phyloP scores from a whole-genome alignment of 139 green algal genomes.

The Micractinium sp. region DNA sequence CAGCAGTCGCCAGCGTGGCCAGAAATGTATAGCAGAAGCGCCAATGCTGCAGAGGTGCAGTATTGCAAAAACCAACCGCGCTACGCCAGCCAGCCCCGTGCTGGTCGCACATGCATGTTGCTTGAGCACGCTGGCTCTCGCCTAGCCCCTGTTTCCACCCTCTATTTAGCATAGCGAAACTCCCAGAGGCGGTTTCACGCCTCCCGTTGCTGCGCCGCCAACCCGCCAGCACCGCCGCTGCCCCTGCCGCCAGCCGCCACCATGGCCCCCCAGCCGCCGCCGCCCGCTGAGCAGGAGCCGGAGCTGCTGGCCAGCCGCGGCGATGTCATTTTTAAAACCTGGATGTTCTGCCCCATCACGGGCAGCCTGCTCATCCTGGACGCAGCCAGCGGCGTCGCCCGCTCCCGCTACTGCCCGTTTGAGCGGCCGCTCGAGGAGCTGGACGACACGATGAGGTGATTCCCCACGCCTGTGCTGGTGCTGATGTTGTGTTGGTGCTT shows the following conservation, averaged over 20 bases:
- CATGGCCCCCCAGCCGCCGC: background rate
- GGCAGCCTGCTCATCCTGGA: constrained; percentile 53
- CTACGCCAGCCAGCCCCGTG: too few relatives aligned
- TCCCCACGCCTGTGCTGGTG: background rate
- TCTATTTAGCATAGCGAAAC: too few relatives aligned
- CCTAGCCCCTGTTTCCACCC: too few relatives aligned
- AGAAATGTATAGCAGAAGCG: too few relatives aligned
- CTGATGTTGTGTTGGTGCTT: background rate
- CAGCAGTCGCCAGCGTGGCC: background rate
- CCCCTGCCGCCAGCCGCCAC: background rate
- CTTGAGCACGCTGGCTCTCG: background rate
- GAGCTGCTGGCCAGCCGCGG: background rate
- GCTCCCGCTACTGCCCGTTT: constrained; percentile 23
- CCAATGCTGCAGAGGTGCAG: too few relatives aligned
- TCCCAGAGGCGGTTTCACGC: background rate
- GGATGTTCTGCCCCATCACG: constrained; percentile 61
- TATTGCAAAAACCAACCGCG: too few relatives aligned
- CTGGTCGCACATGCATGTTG: background rate
- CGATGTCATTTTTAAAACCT: constrained; percentile 39
- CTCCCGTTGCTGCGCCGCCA: background rate
- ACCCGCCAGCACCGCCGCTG: background rate
- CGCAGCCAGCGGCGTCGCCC: constrained; percentile 17
- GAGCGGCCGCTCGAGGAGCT: constrained; percentile 31
- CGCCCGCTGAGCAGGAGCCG: background rate
- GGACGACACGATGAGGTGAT: constrained; percentile 24